Evolutionary conservation across 2,329 filamentous ascomycete genomes (phyloP).

Genomic region (Mollisiaceae sp.): DNA sequence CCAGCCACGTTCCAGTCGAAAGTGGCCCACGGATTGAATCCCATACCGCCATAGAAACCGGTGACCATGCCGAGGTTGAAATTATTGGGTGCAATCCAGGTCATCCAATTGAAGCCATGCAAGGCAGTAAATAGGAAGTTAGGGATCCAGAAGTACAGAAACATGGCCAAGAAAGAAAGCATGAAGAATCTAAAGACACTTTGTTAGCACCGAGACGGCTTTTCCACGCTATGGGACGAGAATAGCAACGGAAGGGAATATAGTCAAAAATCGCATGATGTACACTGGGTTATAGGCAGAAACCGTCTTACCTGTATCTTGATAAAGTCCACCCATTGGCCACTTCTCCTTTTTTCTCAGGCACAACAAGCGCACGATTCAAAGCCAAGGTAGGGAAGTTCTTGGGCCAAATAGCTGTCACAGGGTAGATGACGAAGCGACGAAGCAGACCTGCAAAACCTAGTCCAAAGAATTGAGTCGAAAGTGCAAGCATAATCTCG

Average conservation of each 20-base stretch:
- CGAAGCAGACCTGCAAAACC: slow-evolving; percentile 44
- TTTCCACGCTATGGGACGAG: too few relatives aligned
- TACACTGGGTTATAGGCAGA: too few relatives aligned
- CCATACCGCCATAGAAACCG: slow-evolving; percentile 32
- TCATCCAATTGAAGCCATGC: slow-evolving; percentile 44
- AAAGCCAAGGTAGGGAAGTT: slow-evolving; percentile 45
- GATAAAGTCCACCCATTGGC: slow-evolving; percentile 48
- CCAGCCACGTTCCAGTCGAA: slow-evolving; percentile 28
- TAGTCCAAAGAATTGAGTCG: slow-evolving; percentile 44
- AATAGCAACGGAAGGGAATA: too few relatives aligned
- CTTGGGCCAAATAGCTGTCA: slow-evolving; percentile 44
- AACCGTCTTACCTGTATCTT: slow-evolving; percentile 35
- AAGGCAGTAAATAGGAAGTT: slow-evolving; percentile 42
- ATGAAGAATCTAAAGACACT: slow-evolving; percentile 45
- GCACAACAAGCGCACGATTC: slow-evolving; percentile 42
- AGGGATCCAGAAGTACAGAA: slow-evolving; percentile 36
- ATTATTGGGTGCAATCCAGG: slow-evolving; percentile 45
- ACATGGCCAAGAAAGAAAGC: slow-evolving; percentile 35
- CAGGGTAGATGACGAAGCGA: slow-evolving; percentile 45
- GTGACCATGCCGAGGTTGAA: slow-evolving; percentile 43
- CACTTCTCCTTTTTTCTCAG: slow-evolving; percentile 19
- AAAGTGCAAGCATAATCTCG: slow-evolving; percentile 41
- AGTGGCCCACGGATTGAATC: slow-evolving; percentile 38
- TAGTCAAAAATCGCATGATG: too few relatives aligned
- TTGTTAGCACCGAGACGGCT: too few relatives aligned